Percentiles rank a stretch among this genome's conserved stretches.
phyloP scores from a whole-genome alignment of 139 green algal genomes.

The Ulvella scutata region DNA sequence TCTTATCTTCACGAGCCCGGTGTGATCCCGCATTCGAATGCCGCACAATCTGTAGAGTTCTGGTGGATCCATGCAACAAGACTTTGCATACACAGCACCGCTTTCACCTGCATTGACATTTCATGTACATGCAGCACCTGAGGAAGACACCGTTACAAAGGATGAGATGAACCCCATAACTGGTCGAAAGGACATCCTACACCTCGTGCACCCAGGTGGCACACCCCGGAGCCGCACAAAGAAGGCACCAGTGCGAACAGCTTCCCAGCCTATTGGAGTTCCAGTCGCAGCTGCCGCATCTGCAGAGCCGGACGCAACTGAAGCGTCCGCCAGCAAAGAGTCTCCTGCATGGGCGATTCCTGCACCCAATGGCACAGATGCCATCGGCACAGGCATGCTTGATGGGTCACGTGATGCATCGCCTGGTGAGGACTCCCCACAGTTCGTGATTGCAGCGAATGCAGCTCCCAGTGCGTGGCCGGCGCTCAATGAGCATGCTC shows the following conservation, averaged over 20 bases:
- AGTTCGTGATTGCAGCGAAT: background rate
- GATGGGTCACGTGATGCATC: background rate
- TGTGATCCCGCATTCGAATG: constrained; percentile 1
- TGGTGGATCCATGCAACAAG: background rate
- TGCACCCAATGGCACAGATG: background rate
- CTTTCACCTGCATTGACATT: background rate
- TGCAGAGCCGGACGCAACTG: background rate
- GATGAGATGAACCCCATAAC: constrained; percentile 44
- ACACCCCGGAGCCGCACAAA: background rate
- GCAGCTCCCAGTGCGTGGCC: background rate
- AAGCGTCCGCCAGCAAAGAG: background rate
- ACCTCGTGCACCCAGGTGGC: background rate
- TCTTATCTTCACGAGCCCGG: constrained; percentile 81
- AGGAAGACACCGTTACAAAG: constrained; percentile 74
- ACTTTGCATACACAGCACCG: background rate
- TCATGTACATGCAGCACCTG: constrained; percentile 19
- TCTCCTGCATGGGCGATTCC: background rate
- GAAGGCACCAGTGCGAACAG: background rate
- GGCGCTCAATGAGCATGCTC: background rate
- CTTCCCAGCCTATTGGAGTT: background rate
- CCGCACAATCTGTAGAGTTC: background rate
- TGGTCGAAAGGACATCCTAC: background rate
- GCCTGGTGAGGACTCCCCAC: background rate
- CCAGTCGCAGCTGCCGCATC: too few species aligned
- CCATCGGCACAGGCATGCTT: background rate